A percentile compares a stretch with the other conserved stretches of the same genome.
phyloP scores from a whole-genome alignment of 345 rosid species.

The Populus alba region DNA sequence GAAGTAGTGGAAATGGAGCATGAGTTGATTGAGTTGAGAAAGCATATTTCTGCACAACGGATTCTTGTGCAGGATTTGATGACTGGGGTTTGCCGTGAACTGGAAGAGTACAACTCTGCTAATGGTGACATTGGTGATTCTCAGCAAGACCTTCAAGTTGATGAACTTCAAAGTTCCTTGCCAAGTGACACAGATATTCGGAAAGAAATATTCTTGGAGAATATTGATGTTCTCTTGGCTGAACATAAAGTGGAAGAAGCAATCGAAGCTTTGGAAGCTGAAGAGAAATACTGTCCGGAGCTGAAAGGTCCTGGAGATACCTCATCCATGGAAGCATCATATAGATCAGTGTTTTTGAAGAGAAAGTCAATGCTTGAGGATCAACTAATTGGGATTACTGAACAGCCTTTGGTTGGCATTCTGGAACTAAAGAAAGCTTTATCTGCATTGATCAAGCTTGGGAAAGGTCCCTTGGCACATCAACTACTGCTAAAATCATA shows the following conservation, averaged over 20 bases:
- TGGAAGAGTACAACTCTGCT: slow-evolving; percentile 65
- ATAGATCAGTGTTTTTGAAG: slow-evolving; percentile 51
- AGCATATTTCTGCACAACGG: slow-evolving; percentile 85
- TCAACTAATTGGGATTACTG: slow-evolving; percentile 61
- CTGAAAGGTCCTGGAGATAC: slow-evolving; percentile 54
- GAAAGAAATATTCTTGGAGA: slow-evolving; percentile 51
- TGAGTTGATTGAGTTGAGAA: slow-evolving; percentile 77
- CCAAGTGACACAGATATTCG: slow-evolving; percentile 32
- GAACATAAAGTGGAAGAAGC: slow-evolving; percentile 81
- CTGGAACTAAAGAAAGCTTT: slow-evolving; percentile 58
- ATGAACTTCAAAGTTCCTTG: slow-evolving; percentile 33
- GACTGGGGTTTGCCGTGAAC: slow-evolving; percentile 68
- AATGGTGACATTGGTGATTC: slow-evolving; percentile 35
- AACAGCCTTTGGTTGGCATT: slow-evolving; percentile 55
- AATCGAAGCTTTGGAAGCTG: slow-evolving; percentile 60
- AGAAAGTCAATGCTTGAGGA: slow-evolving; percentile 71
- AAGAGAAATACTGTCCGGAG: slow-evolving; percentile 60
- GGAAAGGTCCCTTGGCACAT: slow-evolving; percentile 85
- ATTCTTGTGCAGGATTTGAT: slow-evolving; percentile 82
- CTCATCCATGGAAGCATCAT: slow-evolving; percentile 43
- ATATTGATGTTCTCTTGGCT: slow-evolving; percentile 76
- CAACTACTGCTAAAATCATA: slow-evolving; percentile 59
- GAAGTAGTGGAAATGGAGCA: slow-evolving; percentile 94
- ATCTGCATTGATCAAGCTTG: slow-evolving; percentile 63
- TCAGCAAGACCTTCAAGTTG: slow-evolving; percentile 29